phyloP scores from a whole-genome alignment of 75 land plant genomes.

The Sequoiadendron giganteum region DNA sequence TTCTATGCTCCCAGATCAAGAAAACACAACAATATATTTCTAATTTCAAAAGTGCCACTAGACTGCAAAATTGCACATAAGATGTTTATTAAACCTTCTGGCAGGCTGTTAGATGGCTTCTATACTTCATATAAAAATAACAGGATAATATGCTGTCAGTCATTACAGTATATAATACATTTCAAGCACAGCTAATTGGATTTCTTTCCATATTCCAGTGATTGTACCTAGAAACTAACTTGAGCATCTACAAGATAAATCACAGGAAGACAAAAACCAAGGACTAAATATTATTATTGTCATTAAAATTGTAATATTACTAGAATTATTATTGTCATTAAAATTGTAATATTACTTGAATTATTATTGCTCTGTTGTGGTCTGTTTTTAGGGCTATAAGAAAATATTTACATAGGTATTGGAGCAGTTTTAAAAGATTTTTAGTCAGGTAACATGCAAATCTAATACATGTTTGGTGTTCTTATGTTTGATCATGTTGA shows the following conservation, averaged over 20 bases:
- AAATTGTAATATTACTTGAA: no score
- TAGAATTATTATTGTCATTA: no score
- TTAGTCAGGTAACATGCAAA: neutral
- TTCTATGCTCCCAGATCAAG: no score
- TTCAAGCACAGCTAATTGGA: neutral
- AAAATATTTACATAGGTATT: neutral
- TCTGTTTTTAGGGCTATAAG: neutral
- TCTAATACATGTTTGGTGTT: neutral
- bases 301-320: neutral
- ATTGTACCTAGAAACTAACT: neutral
- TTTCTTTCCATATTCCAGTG: neutral
- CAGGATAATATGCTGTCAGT: no score
- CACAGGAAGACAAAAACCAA: neutral
- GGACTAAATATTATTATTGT: neutral
- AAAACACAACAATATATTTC: no score
- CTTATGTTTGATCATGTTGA: neutral
- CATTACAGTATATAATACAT: neutral
- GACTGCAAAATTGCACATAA: no score
- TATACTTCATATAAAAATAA: no score
- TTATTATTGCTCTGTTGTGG: no score
- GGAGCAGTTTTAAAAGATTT: neutral
- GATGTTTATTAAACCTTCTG: no score
- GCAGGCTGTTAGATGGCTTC: no score
- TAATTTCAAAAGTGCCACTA: no score
- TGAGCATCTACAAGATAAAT: neutral